Conservation (phyloP, 2,329 filamentous ascomycete genomes). For the Apiospora arundinis region DNA sequence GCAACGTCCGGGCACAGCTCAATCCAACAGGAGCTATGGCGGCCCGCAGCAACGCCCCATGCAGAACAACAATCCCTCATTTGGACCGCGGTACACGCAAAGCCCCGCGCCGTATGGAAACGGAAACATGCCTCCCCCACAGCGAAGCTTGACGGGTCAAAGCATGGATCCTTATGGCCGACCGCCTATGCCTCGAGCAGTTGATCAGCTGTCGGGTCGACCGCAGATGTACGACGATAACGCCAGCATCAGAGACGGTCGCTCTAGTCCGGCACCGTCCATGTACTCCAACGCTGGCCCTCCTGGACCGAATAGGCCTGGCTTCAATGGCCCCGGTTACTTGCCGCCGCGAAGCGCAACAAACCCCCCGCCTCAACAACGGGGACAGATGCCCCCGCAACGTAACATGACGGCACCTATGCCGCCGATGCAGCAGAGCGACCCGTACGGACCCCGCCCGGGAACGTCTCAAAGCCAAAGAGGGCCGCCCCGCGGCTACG, state of each 20-base stretch:
- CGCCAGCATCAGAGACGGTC: constrained; percentile 34
- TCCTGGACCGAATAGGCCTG: constrained; percentile 19
- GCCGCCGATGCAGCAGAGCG: constrained; percentile 38
- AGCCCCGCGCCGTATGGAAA: constrained; percentile 35
- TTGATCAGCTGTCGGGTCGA: constrained; percentile 32
- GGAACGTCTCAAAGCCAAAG: constrained; percentile 37
- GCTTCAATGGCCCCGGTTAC: constrained; percentile 36
- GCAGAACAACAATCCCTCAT: constrained; percentile 30
- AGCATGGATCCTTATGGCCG: constrained; percentile 40
- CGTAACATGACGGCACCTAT: constrained; percentile 54
- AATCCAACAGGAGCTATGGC: constrained; percentile 43
- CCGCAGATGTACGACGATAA: constrained; percentile 33
- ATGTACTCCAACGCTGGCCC: constrained; percentile 33
- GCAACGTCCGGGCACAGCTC: constrained; percentile 44
- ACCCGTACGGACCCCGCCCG: constrained; percentile 38
- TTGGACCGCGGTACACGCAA: constrained; percentile 31
- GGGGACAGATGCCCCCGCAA: constrained; percentile 45
- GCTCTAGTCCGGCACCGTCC: constrained; percentile 43
- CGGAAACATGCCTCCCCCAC: constrained; percentile 36
- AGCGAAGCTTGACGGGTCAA: constrained; percentile 41
- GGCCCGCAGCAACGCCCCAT: constrained; percentile 34
- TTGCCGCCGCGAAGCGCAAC: constrained; percentile 48
- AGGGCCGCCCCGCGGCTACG: constrained; percentile 38
- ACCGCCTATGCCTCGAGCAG: constrained; percentile 34
- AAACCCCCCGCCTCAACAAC: constrained; percentile 41